Base-by-base conservation (phyloP, 2,329 filamentous ascomycete genomes). In the Fonsecaea multimorphosa region DNA sequence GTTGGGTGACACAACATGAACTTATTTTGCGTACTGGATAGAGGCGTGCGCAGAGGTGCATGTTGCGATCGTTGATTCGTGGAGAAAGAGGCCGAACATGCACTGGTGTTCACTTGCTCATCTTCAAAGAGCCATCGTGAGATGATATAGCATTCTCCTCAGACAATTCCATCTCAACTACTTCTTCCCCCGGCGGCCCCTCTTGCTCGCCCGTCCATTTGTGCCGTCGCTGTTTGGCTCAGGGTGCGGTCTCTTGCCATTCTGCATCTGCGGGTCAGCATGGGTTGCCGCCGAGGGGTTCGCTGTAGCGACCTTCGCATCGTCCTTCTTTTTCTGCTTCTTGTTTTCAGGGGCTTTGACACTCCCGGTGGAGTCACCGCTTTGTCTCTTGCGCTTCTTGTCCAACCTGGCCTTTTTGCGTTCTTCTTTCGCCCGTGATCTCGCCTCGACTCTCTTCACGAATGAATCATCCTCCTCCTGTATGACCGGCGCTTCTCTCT, bases 341-440 rank as follows among this genome's bases (percentile, higher is more conserved):
- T 68, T 68, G 31, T 57, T 58, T 52, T 54, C 55, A 16, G 58
- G 58, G 16, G 49, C 54, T 36, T 62, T 62, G 19, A 8, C 55
- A 31, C 72, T 72, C 1, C 71, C 55, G 7, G 69, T 66, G 12
- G 64, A 46, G 34, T 70, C 59, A 24, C 72, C 71, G 6, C 69
- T 64, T 19, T 61, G 60, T 53, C 80, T 74, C 65, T 81, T 78
- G 71, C 71, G 77, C 71, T 77, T 82, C 76, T 74, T 78, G 52
- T 78, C 76, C 2, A 73, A 66, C 55, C 76, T 77, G 2, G 75
- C 66, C 46, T 73, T 74, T 16, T 78, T 76, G 12, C 71, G 72
- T 57, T 79, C 77, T 64, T 81, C 79, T 62, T 78, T 81, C 46
- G 80, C 78, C 53, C 74, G 75, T 38, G 82, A 63, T n/a, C 79